Base-by-base conservation (phyloP, 139 green algal species). In the Chlamydomonas schloesseri region DNA sequence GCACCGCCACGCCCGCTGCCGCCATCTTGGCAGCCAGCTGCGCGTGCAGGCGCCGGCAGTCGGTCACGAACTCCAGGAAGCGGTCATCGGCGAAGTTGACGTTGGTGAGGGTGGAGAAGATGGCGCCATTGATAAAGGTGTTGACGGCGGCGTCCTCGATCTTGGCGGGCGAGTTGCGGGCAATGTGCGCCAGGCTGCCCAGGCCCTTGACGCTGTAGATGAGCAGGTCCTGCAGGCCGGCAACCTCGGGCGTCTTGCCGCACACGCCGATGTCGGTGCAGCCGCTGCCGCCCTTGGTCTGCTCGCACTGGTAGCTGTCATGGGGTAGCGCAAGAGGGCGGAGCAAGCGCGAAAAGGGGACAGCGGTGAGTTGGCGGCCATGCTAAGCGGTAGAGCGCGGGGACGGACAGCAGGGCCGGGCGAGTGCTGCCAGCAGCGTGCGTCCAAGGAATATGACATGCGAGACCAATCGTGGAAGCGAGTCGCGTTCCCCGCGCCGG, bases 71-170 rank as follows among this genome's bases (percentile, higher is more conserved):
- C 79, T 89, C 75, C 31, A 91, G 10, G 37, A 96, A 94, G 79
- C 89, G 87, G 1, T 65, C 64, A 15, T 84, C 78, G 67, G 71
- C 76, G 68, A 95, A 95, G 91, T 95, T 96, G 79, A 96, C 91
- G 72, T 97, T 97, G 75, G 94, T 97, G 21, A 97, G 88, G 6
- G 92, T 95, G 23, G 86, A 83, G 74, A 96, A 96, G 46, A 92
- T 93, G 46, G 87, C 85, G 18, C 60, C 72, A 37, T 92, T 89
- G 72, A 93, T 77, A 82, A 95, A 96, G 62, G 72, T 92, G 86
- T 93, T 88, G 18, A 91, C 72, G 24, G 88, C 70, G 3, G 46
- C 33, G 58, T 88, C 82, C 68, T 84, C 87, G 46, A 86, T 83
- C 18, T 24, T 24, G 46, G 73, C 82, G 34, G 75, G 81, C 6